Evolutionary conservation across 306 rosid genomes (phyloP), one percentile per base, ranked within the genome.

Genomic region (Amphicarpaea edgeworthii): DNA sequence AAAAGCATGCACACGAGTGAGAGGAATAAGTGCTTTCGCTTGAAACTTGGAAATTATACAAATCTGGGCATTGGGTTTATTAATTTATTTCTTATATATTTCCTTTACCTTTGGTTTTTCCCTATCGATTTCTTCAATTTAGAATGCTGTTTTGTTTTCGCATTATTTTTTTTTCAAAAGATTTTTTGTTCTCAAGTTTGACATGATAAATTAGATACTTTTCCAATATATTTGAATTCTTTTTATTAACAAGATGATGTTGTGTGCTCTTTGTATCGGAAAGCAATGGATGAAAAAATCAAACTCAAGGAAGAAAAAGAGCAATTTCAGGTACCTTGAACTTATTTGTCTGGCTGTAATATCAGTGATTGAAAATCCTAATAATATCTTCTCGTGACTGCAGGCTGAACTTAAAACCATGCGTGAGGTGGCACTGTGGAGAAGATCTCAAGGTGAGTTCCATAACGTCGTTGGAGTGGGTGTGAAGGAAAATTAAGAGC

Each of bases 291-390:
- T 87, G 96, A 93, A 10, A 88, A 91, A 77, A 90, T 93, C 81
- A 93, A 88, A 85, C 79, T 68, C 68, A 88, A 91, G 88, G 91
- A 91, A 85, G 98, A 91, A 82, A 89, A 86, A 73, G 97, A 94
- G 72, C 78, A 85, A 55, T 68, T 94, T 9, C 85, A 88, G 96
- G 98, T 88, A 82, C 19, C 60, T 12, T 49, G 23, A 71, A 64
- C 84, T 46, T 26, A 26, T 26, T 26, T 1, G 30, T 26, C 2
- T 26, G 30, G 30, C 3, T 26, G 30, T 26, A 26, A 26, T 26
- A 26, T 1, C 3, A 26, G 30, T 26, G 30, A 26, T 26, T n/a
- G n/a, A n/a, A n/a, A n/a, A n/a, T n/a, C n/a, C n/a, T n/a, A n/a
- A n/a, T n/a, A n/a, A n/a, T n/a, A n/a, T n/a, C n/a, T n/a, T n/a